These are phyloP conservation scores for Collybia sp. DNA, from an alignment of 768 basidiomycete genomes.

Conservation along the genomic window DNA sequence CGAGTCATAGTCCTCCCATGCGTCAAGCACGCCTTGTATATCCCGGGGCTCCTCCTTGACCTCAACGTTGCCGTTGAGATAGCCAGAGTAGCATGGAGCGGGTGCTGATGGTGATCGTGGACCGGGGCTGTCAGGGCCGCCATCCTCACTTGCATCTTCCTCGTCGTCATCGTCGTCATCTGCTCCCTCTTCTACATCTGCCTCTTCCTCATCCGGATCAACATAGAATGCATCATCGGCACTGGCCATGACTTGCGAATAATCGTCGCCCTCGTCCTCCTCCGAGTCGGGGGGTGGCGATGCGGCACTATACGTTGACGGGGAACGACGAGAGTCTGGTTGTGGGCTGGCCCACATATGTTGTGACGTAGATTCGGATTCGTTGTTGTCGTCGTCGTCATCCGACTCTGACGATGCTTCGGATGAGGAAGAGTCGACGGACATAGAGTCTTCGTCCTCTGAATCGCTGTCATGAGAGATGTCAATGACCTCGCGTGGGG, in stretches of 20 bases:
- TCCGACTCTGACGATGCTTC: conserved; percentile 16
- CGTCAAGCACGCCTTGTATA: conserved; percentile 60
- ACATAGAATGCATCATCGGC: conserved; percentile 21
- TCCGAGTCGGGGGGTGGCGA: conserved; percentile 75
- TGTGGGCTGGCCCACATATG: too few species aligned
- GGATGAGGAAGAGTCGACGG: conserved; percentile 38
- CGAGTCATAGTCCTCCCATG: conserved; percentile 62
- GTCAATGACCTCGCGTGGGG: conserved; percentile 25
- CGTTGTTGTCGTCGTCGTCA: conserved; percentile 31
- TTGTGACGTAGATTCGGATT: too few species aligned
- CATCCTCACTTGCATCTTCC: conserved; percentile 54
- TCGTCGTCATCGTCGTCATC: conserved; percentile 54
- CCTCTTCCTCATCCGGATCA: conserved; percentile 39
- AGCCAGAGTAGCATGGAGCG: conserved; percentile 23
- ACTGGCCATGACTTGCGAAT: conserved; percentile 36
- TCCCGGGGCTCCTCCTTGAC: conserved; percentile 63
- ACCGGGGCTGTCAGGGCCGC: conserved; percentile 36
- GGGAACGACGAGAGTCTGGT: conserved; percentile 42
- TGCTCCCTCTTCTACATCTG: conserved; percentile 47
- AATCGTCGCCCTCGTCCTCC: conserved; percentile 48
- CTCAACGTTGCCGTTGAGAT: too few species aligned
- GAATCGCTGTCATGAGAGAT: conserved; percentile 32
- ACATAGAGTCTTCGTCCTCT: conserved; percentile 38
- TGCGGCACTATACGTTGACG: conserved; percentile 51
- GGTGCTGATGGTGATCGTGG: conserved; percentile 60